Conservation (phyloP, 257 asterid genomes). For the Lycium barbarum region DNA sequence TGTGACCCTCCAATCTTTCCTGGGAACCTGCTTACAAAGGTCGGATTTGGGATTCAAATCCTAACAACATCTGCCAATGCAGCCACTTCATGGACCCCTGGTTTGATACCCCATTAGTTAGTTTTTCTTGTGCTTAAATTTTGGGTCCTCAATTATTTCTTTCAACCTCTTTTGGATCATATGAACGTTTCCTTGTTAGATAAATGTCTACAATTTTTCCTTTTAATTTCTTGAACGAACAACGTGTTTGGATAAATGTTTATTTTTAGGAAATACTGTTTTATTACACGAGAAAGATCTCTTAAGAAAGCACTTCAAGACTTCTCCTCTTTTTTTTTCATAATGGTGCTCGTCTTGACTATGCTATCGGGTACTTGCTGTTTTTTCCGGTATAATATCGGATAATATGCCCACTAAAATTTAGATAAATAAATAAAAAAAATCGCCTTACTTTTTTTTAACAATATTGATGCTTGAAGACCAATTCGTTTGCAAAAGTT, state of each 20-base stretch:
- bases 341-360: background rate
- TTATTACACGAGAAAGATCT: background rate
- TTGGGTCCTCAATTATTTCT: conserved; percentile 23
- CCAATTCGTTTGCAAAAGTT: background rate
- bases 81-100: conserved; percentile 27
- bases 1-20: no score
- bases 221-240: accelerated
- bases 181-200: background rate
- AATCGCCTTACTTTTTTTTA: background rate
- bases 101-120: background rate
- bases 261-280: background rate
- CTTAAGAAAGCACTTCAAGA: background rate
- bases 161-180: background rate
- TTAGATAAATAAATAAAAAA: background rate
- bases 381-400: background rate
- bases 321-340: background rate
- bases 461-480: background rate
- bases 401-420: background rate
- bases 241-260: background rate
- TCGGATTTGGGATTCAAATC: no score
- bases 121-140: conserved; percentile 6
- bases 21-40: no score
- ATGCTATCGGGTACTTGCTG: background rate
- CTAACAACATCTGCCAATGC: conserved; percentile 30
- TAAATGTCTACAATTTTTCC: background rate